Conservation (phyloP, 441 rosid species). For the Brassica balearica region DNA sequence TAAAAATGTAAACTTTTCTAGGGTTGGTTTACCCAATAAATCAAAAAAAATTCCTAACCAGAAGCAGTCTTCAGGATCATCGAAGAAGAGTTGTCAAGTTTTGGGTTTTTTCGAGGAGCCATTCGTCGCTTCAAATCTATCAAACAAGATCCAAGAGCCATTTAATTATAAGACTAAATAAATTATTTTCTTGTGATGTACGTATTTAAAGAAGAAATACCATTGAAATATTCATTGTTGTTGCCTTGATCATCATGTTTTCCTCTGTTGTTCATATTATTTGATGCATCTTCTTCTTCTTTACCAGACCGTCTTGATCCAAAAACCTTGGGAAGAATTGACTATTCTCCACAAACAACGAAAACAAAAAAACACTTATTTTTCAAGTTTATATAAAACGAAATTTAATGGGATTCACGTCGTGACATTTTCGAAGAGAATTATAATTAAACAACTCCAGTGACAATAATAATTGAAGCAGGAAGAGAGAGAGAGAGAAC, state of each 20-base stretch:
- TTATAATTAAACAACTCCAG: not conserved
- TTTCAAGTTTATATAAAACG: not conserved
- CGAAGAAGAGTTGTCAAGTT: slow-evolving; percentile 53
- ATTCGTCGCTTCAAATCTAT: slow-evolving; percentile 59
- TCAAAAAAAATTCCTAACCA: slow-evolving; percentile 4
- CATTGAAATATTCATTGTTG: slow-evolving; percentile 39
- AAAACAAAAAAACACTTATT: not conserved
- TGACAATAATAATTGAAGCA: not conserved
- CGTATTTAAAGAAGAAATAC: slow-evolving; percentile 20
- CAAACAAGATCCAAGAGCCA: slow-evolving; percentile 1
- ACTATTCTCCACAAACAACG: slow-evolving; percentile 48
- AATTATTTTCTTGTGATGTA: slow-evolving; percentile 2
- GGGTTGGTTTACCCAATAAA: slow-evolving; percentile 50
- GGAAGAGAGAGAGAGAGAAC: slow-evolving; percentile 39
- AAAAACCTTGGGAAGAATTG: slow-evolving; percentile 75
- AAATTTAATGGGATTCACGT: slow-evolving; percentile 32
- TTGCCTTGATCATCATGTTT: slow-evolving; percentile 34
- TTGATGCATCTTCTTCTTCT: slow-evolving; percentile 49
- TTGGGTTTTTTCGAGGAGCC: slow-evolving; percentile 50
- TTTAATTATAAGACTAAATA: not conserved
- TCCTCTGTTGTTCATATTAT: slow-evolving; percentile 48
- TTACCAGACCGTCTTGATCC: slow-evolving; percentile 55
- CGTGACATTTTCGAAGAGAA: slow-evolving; percentile 32
- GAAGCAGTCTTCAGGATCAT: slow-evolving; percentile 38
- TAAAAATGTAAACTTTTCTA: slow-evolving; percentile 22